Evolutionary conservation across 2,329 filamentous ascomycete species (phyloP).

Genomic region (Aotearoamyces nothofagi): DNA sequence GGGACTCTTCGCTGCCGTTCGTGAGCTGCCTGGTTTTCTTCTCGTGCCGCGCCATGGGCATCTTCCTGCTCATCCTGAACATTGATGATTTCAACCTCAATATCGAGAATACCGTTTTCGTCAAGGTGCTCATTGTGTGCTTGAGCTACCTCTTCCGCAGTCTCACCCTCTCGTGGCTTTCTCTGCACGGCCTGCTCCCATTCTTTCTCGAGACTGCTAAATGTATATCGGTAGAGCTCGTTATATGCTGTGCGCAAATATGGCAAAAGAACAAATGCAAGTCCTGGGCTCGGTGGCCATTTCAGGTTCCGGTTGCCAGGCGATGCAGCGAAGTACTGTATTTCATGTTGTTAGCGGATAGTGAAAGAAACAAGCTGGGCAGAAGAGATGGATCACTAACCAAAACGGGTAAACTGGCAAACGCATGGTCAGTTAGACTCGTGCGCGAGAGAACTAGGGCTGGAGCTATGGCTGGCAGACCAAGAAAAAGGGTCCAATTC

Average conservation of each 20-base stretch:
- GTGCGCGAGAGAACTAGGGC: slow-evolving; percentile 54
- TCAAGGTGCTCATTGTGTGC: slow-evolving; percentile 19
- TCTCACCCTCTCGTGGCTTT: slow-evolving; percentile 18
- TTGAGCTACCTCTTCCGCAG: slow-evolving; percentile 19
- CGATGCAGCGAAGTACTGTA: slow-evolving; percentile 14
- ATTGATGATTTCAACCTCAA: slow-evolving; percentile 6
- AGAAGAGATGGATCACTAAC: too few relatives aligned
- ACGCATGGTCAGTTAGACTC: slow-evolving; percentile 35
- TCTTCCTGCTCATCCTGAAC: slow-evolving; percentile 1
- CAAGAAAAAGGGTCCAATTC: slow-evolving; percentile 23
- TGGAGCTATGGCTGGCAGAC: slow-evolving; percentile 52
- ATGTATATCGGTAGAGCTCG: slow-evolving; percentile 31
- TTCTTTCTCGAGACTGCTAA: slow-evolving; percentile 14
- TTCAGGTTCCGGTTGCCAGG: slow-evolving; percentile 8
- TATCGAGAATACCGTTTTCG: slow-evolving; percentile 14
- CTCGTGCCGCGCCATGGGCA: background rate
- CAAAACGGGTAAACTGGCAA: slow-evolving; percentile 19
- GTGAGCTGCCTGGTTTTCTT: too few relatives aligned
- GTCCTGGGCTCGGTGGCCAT: slow-evolving; percentile 42
- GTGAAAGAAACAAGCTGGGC: too few relatives aligned
- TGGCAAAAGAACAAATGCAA: slow-evolving; percentile 50
- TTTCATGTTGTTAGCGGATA: too few relatives aligned
- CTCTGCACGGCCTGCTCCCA: slow-evolving; percentile 19
- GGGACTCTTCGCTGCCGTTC: too few relatives aligned
- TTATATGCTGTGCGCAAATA: slow-evolving; percentile 51